These are phyloP conservation scores for Angomonas deanei DNA, from an alignment of 208 protist species.

Conservation along the genomic window DNA sequence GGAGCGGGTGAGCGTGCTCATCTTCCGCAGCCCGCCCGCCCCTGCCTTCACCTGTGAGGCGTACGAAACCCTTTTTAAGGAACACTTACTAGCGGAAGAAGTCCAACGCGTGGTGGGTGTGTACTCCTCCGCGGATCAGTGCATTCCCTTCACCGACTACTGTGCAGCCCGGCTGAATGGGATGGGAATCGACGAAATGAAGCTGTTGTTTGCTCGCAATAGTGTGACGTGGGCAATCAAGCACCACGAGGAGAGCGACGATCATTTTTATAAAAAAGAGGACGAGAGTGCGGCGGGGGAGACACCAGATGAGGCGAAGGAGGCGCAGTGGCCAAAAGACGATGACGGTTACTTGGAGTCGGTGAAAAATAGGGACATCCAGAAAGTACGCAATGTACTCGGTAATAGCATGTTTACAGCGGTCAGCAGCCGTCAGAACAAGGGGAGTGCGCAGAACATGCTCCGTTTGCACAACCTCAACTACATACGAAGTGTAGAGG, in stretches of 20 bases:
- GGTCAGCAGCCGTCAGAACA: slow-evolving; percentile 52
- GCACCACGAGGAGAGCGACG: not conserved
- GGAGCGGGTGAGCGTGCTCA: slow-evolving; percentile 25
- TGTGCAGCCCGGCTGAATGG: slow-evolving; percentile 36
- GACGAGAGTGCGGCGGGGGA: slow-evolving; percentile 3
- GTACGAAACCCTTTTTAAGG: slow-evolving; percentile 55
- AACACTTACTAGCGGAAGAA: slow-evolving; percentile 37
- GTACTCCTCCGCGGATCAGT: slow-evolving; percentile 44
- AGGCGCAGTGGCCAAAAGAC: not conserved
- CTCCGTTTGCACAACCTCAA: slow-evolving; percentile 48
- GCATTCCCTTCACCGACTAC: slow-evolving; percentile 64
- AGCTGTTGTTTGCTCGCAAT: not conserved
- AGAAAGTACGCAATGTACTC: slow-evolving; percentile 21
- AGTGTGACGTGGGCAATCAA: not conserved
- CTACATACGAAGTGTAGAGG: slow-evolving; percentile 55
- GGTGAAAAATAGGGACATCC: not conserved
- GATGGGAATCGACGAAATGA: slow-evolving; percentile 15
- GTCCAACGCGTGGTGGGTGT: slow-evolving; percentile 59
- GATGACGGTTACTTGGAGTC: not conserved
- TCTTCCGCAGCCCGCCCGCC: slow-evolving; percentile 19
- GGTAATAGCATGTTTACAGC: slow-evolving; percentile 59
- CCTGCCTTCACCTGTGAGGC: slow-evolving; percentile 1
- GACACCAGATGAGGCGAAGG: not conserved
- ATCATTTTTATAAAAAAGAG: not conserved
- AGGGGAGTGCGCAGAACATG: slow-evolving; percentile 45